Evolutionary conservation across 2,329 filamentous ascomycete genomes (phyloP), one percentile per base, ranked within the genome.

Genomic region (Cladosporium velox): DNA sequence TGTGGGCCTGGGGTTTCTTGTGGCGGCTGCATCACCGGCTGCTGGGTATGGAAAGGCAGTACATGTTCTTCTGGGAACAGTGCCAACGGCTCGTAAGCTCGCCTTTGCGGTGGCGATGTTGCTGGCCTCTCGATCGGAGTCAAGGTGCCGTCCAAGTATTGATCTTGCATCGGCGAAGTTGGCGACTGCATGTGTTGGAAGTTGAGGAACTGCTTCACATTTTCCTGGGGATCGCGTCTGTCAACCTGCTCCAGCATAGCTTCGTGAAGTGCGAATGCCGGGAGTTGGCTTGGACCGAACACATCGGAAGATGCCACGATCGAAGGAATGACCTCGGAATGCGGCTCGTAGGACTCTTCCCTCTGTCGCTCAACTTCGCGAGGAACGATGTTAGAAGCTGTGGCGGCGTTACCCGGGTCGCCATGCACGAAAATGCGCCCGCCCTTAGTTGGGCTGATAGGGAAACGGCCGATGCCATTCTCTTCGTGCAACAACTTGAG

Each of bases 271-370:
- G 80, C 80, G 67, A 93, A 84, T 28, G 88, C 83, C 26, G 90
- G 85, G 14, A 88, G 76, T 41, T 85, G 78, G 8, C 86, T 86
- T 6, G 91, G 90, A 2, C 93, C 93, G 69, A 98, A 85, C 12
- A 96, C 85, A 78, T 97, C 94, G 1, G 93, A 97, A 0, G 94
- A 97, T 30, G 93, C 94, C 62, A 96, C 90, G 11, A 97, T 85
- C 1, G 93, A 97, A 11, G 91, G 91, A 3, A 90, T 86, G 24
- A 87, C 87, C 71, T 95, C 90, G 6, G 92, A 94, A 30, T 88
- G 82, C 12, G 91, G 91, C 38, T 75, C 71, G 28, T 72, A 54
- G 21, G 34, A 70, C 8, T 67, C 65, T 12, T 57, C 54, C 7
- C 47, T 34, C 18, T 66, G 69, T 30, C 70, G 69, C 63, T 72